Percentiles rank a stretch among this genome's conserved stretches.
phyloP scores from a whole-genome alignment of 768 basidiomycete species.

The Glaciozyma martinii region DNA sequence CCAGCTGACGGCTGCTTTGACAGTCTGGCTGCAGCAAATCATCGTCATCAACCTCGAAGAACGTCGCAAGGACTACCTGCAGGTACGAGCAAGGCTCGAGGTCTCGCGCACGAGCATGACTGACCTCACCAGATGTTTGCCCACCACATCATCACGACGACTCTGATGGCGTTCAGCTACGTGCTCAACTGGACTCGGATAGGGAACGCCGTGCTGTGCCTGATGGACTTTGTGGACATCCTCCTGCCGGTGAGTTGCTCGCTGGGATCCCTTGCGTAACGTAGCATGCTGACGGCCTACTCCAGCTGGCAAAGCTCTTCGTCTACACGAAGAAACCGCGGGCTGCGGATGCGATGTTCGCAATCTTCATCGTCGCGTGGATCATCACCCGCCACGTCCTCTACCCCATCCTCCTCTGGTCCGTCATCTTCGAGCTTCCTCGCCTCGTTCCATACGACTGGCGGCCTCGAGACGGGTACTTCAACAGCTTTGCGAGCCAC shows the following conservation, averaged over 20 bases:
- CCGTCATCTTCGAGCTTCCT: conserved; percentile 50
- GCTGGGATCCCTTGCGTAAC: background rate
- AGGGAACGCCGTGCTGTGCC: conserved; percentile 76
- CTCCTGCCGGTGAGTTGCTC: conserved; percentile 65
- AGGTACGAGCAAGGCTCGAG: background rate
- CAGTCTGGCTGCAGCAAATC: conserved; percentile 86
- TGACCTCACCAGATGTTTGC: conserved; percentile 48
- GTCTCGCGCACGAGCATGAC: background rate
- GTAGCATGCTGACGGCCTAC: background rate
- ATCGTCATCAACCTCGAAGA: conserved; percentile 88
- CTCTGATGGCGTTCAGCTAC: conserved; percentile 69
- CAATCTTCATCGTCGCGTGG: conserved; percentile 79
- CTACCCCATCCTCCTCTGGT: conserved; percentile 62
- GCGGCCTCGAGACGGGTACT: conserved; percentile 54
- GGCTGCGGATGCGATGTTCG: conserved; percentile 67
- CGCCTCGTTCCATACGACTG: conserved; percentile 50
- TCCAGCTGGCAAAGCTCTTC: conserved; percentile 72
- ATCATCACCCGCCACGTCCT: conserved; percentile 77
- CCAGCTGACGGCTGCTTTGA: conserved; percentile 52
- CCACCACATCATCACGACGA: conserved; percentile 83
- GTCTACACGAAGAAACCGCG: conserved; percentile 64
- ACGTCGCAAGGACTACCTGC: conserved; percentile 72
- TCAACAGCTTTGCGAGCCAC: conserved; percentile 47
- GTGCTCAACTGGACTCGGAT: conserved; percentile 74
- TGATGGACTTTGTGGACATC: conserved; percentile 86